Percentiles rank a stretch among this genome's conserved stretches.
Evolutionary conservation across 768 basidiomycete species (phyloP).

Genomic region (Leccinellum rugosiceps): DNA sequence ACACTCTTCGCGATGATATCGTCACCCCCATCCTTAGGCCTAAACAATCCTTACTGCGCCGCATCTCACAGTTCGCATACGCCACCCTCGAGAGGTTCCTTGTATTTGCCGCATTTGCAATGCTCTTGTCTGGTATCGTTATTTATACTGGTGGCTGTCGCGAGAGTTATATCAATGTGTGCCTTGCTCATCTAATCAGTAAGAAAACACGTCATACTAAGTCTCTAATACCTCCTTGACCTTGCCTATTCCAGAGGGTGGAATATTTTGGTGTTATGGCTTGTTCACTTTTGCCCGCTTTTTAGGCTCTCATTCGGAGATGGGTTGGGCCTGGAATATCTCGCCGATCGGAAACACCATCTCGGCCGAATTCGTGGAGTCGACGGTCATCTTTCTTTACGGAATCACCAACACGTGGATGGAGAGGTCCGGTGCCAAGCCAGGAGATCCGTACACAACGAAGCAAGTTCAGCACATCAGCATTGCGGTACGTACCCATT

Average conservation of each 20-base stretch:
- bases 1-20: slow-evolving; percentile 49
- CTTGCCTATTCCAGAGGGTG: slow-evolving; percentile 56
- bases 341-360: slow-evolving; percentile 48
- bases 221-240: not conserved
- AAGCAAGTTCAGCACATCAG: slow-evolving; percentile 93
- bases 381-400: slow-evolving; percentile 79
- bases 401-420: slow-evolving; percentile 94
- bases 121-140: slow-evolving; percentile 66
- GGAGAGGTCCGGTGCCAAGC: slow-evolving; percentile 85
- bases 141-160: slow-evolving; percentile 89
- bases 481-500: slow-evolving; percentile 65
- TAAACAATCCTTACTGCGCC: slow-evolving; percentile 30
- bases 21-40: slow-evolving; percentile 8
- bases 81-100: slow-evolving; percentile 58
- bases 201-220: slow-evolving; percentile 23
- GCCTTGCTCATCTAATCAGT: slow-evolving; percentile 92
- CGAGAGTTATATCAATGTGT: slow-evolving; percentile 72
- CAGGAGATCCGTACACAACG: slow-evolving; percentile 82
- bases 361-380: slow-evolving; percentile 78
- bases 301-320: slow-evolving; percentile 79
- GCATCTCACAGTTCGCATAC: slow-evolving; percentile 48
- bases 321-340: slow-evolving; percentile 96
- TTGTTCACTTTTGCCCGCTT: slow-evolving; percentile 90
- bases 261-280: slow-evolving; percentile 92
- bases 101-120: slow-evolving; percentile 68